Conservation (phyloP, 352 stramenopile genomes). For the Globisporangium iwayamae region DNA sequence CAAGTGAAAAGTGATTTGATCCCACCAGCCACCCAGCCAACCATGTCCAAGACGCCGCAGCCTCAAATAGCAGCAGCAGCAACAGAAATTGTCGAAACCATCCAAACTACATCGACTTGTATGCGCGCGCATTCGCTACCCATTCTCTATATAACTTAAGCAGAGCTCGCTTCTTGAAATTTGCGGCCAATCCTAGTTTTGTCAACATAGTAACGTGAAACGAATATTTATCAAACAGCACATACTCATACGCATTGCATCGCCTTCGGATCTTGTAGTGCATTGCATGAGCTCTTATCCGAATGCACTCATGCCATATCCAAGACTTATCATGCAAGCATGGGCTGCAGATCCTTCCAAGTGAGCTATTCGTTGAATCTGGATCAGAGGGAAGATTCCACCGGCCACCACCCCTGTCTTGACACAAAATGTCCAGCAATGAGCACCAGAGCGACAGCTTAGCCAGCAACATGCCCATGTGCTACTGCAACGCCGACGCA, state of each 20-base stretch:
- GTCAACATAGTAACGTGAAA: conserved; percentile 1
- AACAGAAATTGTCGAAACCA: conserved; percentile 4
- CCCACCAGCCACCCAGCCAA: neutral
- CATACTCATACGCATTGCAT: neutral
- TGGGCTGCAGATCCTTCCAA: neutral
- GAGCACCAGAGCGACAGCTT: neutral
- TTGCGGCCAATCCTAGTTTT: neutral
- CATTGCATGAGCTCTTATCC: neutral
- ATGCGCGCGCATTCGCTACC: neutral
- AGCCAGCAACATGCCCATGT: neutral
- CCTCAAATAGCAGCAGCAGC: neutral
- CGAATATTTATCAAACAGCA: conserved; percentile 1
- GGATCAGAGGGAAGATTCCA: neutral
- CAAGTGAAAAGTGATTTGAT: conserved; percentile 8
- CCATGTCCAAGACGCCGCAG: conserved; percentile 1
- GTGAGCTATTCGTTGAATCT: neutral
- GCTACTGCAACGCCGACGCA: neutral
- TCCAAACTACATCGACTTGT: conserved; percentile 3
- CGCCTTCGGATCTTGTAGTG: neutral
- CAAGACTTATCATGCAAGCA: neutral
- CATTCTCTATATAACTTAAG: conserved; percentile 9
- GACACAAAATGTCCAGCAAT: neutral
- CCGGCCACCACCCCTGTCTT: too few species aligned
- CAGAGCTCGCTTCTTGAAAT: neutral
- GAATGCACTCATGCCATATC: neutral